A percentile compares a stretch with the other conserved stretches of the same genome.
Evolutionary conservation across 163 green algal genomes (phyloP).

Genomic region (Chlamydomonas reinhardtii): DNA sequence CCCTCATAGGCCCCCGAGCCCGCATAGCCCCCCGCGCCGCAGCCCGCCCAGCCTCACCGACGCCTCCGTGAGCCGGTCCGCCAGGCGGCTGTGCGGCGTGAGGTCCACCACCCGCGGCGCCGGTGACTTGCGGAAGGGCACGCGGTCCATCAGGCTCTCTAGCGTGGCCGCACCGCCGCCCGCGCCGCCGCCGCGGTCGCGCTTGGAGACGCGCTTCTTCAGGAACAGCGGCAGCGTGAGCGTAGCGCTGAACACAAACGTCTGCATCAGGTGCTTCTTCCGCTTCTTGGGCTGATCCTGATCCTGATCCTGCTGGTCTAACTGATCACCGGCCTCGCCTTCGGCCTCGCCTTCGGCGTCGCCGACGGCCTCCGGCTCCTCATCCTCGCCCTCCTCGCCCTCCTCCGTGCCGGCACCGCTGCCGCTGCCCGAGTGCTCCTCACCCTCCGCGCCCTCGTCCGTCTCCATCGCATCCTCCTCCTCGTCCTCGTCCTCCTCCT

Average conservation of each 20-base stretch:
- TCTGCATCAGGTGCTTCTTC: conserved; percentile 79
- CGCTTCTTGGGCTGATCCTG: not conserved
- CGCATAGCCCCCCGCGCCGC: too few species aligned
- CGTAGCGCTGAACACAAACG: conserved; percentile 97
- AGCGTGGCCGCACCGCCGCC: conserved; percentile 77
- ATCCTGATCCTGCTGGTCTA: conserved; percentile 1
- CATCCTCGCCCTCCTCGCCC: not conserved
- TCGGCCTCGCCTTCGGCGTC: not conserved
- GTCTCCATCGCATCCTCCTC: conserved; percentile 11
- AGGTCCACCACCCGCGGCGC: conserved; percentile 78
- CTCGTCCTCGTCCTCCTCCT: conserved; percentile 9
- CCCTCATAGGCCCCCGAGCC: too few species aligned
- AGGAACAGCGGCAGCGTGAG: conserved; percentile 89
- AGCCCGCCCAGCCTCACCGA: not conserved
- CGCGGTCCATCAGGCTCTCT: conserved; percentile 86
- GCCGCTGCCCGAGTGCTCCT: not conserved
- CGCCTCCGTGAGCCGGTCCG: conserved; percentile 44
- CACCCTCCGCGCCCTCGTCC: not conserved
- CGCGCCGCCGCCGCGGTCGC: conserved; percentile 74
- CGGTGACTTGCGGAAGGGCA: conserved; percentile 63
- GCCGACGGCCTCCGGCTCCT: conserved; percentile 10
- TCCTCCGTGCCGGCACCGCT: conserved; percentile 2
- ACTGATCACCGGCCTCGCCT: not conserved
- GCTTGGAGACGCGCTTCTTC: conserved; percentile 71
- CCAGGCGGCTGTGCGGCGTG: conserved; percentile 66